A percentile compares a stretch with the other conserved stretches of the same genome.
Evolutionary conservation across 2,329 filamentous ascomycete genomes (phyloP).

Genomic region (Emergomyces africanus): DNA sequence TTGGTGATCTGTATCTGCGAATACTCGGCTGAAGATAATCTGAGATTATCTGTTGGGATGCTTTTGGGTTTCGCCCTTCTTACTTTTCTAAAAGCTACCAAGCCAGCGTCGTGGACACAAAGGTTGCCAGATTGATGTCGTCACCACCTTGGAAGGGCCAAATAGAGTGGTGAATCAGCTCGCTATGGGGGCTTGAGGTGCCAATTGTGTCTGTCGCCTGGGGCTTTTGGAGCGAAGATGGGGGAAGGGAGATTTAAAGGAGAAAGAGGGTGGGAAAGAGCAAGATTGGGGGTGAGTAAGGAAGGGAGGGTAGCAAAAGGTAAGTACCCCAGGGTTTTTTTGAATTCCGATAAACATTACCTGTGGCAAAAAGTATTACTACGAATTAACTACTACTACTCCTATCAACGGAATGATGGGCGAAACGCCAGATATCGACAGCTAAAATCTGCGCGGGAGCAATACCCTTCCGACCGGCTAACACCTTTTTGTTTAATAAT

Average conservation of each 20-base stretch:
- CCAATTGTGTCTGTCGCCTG: not conserved
- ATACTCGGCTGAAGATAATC: not conserved
- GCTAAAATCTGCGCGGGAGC: not conserved
- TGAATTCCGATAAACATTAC: not conserved
- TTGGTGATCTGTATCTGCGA: not conserved
- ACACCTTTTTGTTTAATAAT: too few species aligned
- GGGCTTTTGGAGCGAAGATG: not conserved
- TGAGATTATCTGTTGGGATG: not conserved
- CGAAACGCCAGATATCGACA: not conserved
- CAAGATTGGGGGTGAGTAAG: too few species aligned
- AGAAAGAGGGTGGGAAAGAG: not conserved
- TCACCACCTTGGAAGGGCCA: not conserved
- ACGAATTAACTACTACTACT: not conserved
- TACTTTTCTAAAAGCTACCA: not conserved
- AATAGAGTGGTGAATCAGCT: not conserved
- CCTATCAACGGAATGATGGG: not conserved
- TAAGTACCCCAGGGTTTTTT: not conserved
- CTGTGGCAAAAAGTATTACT: conserved; percentile 2
- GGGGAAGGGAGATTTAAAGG: not conserved
- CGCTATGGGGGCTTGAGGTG: not conserved
- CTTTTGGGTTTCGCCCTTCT: not conserved
- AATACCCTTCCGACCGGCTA: not conserved
- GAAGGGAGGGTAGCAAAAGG: too few species aligned
- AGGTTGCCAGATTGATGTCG: not conserved
- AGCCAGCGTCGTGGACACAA: not conserved